Conservation (phyloP, 139 green algal genomes). For the Chlamydomonas sphaeroides region DNA sequence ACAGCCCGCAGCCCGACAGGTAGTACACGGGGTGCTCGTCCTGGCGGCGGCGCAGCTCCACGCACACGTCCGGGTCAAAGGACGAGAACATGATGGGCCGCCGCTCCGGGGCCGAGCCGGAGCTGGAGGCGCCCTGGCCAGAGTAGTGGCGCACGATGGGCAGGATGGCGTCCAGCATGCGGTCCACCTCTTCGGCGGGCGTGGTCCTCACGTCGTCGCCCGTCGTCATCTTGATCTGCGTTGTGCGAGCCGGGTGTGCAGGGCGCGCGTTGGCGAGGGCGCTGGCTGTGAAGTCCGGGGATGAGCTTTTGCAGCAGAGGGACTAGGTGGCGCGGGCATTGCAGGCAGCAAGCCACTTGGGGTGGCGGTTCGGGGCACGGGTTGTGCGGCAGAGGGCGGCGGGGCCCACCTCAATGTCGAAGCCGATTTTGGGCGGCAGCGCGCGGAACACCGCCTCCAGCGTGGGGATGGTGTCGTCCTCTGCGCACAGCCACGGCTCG, state of each 20-base stretch:
- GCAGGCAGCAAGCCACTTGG: no score
- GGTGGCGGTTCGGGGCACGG: no score
- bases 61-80: conserved; percentile 90
- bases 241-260: not conserved
- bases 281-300: no score
- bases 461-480: conserved; percentile 82
- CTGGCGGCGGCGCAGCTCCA: conserved; percentile 57
- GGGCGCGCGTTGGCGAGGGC: no score
- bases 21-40: conserved; percentile 77
- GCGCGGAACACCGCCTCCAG: conserved; percentile 73
- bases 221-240: conserved; percentile 82
- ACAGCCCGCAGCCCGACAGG: conserved; percentile 71
- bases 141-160: conserved; percentile 19
- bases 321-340: no score
- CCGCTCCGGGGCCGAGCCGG: not conserved
- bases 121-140: not conserved
- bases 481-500: conserved; percentile 54
- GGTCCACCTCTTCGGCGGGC: conserved; percentile 66
- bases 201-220: conserved; percentile 63
- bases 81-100: conserved; percentile 76
- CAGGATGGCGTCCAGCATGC: conserved; percentile 56
- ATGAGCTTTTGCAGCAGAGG: no score
- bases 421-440: conserved; percentile 69
- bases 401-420: conserved; percentile 81
- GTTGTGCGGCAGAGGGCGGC: no score